Evolutionary conservation across 805 yeast genomes (phyloP).

Genomic region (Ogataea naganishii): DNA sequence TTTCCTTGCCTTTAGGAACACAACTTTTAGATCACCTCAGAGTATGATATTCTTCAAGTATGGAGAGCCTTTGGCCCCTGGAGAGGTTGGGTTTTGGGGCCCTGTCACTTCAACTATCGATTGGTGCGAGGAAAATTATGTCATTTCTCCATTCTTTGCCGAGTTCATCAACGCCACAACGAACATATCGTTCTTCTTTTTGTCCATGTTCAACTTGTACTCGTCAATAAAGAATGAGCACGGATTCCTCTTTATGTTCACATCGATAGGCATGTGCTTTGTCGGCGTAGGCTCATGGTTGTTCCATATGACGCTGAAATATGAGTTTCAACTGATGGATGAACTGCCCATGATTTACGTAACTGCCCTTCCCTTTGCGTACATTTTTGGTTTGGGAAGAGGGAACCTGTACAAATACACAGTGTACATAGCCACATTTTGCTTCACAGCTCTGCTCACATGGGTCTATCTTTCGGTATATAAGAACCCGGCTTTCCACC

Average conservation of each 20-base stretch:
- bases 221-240: constrained; percentile 51
- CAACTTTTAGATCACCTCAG: no score
- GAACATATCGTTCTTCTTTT: constrained; percentile 42
- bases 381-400: constrained; percentile 17
- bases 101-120: constrained; percentile 83
- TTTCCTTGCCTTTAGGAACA: no score
- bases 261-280: constrained; percentile 66
- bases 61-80: constrained; percentile 9
- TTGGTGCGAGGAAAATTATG: constrained; percentile 96
- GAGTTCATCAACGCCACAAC: constrained; percentile 88
- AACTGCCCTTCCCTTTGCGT: constrained; percentile 74
- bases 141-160: constrained; percentile 75
- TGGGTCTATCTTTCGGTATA: constrained; percentile 46
- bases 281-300: constrained; percentile 93
- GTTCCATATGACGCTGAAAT: constrained; percentile 87
- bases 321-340: constrained; percentile 81
- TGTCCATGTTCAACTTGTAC: constrained; percentile 27
- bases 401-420: constrained; percentile 1
- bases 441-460: constrained; percentile 39
- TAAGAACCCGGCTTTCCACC: constrained; percentile 80
- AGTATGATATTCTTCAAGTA: constrained; percentile 9
- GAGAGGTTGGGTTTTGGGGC: constrained; percentile 61
- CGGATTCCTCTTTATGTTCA: constrained; percentile 60
- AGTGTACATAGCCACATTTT: constrained; percentile 10
- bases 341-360: constrained; percentile 96